Evolutionary conservation across 441 rosid species (phyloP).

Genomic region (Macaranga tanarius): DNA sequence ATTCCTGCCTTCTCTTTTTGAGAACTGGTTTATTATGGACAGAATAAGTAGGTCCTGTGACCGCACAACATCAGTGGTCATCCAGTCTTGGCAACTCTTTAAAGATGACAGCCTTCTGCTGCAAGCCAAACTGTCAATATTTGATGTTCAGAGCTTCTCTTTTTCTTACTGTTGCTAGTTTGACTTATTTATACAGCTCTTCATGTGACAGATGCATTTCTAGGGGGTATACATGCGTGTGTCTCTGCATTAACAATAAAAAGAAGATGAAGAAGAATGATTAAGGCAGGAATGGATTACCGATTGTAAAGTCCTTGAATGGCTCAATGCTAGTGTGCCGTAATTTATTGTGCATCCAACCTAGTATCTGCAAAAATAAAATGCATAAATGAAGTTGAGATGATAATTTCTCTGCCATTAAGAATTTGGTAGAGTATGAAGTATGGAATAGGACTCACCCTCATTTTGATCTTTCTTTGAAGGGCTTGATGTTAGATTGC

Average conservation of each 20-base stretch:
- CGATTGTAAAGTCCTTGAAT: slow-evolving; percentile 56
- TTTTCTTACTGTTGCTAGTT: slow-evolving; percentile 1
- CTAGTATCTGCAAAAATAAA: slow-evolving; percentile 65
- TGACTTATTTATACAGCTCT: neutral
- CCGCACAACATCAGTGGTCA: neutral
- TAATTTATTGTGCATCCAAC: slow-evolving; percentile 72
- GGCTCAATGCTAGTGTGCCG: slow-evolving; percentile 50
- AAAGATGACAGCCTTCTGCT: slow-evolving; percentile 4
- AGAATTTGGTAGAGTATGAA: slow-evolving; percentile 23
- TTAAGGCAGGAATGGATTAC: too few species aligned
- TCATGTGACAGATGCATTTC: slow-evolving; percentile 20
- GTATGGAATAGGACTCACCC: slow-evolving; percentile 55
- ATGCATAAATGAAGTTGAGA: slow-evolving; percentile 36
- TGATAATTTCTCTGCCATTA: slow-evolving; percentile 29
- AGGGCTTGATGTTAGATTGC: slow-evolving; percentile 33
- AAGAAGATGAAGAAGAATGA: slow-evolving; percentile 23
- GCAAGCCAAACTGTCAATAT: neutral
- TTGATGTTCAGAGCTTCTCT: slow-evolving; percentile 1
- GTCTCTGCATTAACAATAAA: neutral
- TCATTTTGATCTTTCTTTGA: slow-evolving; percentile 51
- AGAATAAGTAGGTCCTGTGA: neutral
- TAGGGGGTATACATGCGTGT: slow-evolving; percentile 14
- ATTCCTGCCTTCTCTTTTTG: too few species aligned
- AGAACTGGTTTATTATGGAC: neutral
- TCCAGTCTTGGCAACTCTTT: neutral